These are phyloP conservation scores for Tylopilus rubrobrunneus DNA, from an alignment of 768 basidiomycete genomes.

Conservation along the genomic window DNA sequence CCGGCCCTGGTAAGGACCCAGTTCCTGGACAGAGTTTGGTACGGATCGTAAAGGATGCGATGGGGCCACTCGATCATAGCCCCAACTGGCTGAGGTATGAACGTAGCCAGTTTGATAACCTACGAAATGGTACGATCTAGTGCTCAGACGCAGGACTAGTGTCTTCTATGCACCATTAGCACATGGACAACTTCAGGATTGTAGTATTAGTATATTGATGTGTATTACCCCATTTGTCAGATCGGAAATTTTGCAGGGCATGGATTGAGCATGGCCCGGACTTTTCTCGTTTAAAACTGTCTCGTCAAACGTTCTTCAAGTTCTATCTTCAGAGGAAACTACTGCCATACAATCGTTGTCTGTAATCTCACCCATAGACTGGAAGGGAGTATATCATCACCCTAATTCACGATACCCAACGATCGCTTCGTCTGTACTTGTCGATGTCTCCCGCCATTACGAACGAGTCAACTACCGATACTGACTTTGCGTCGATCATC, in stretches of 20 bases:
- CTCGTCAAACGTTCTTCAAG: too few species aligned
- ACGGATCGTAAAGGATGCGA: constrained; percentile 68
- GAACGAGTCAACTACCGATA: constrained; percentile 36
- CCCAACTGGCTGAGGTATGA: constrained; percentile 84
- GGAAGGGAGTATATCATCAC: constrained; percentile 13
- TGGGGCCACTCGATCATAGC: constrained; percentile 66
- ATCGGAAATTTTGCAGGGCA: background rate
- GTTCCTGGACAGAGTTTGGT: constrained; percentile 72
- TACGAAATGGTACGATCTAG: constrained; percentile 60
- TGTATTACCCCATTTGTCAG: constrained; percentile 7
- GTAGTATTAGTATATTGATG: background rate
- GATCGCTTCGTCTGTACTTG: constrained; percentile 5
- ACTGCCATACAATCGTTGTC: background rate
- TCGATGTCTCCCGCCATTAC: constrained; percentile 55
- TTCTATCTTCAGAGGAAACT: too few species aligned
- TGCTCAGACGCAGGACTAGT: background rate
- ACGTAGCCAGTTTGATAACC: constrained; percentile 74
- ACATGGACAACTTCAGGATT: background rate
- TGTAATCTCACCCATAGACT: constrained; percentile 16
- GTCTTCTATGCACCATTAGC: background rate
- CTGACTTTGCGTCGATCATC: constrained; percentile 40
- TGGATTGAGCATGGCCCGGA: background rate
- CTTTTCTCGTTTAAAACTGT: background rate
- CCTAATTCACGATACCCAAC: constrained; percentile 23
- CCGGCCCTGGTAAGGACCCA: constrained; percentile 68